phyloP scores from a whole-genome alignment of 768 basidiomycete species.

The Pleurotus eryngii region DNA sequence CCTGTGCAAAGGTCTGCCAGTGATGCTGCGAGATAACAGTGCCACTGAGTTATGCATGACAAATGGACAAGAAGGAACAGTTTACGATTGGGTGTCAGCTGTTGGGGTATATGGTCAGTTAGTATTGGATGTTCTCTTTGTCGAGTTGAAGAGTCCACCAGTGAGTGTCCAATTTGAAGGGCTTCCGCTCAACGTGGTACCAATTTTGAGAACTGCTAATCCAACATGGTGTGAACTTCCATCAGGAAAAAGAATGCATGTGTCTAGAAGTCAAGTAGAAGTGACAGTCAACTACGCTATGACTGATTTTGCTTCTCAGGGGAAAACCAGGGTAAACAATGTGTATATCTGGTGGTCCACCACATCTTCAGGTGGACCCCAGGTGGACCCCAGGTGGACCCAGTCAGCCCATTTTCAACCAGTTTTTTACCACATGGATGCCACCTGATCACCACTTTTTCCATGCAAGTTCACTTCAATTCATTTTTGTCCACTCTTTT shows the following conservation, averaged over 20 bases:
- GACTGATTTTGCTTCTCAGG: slow-evolving; percentile 33
- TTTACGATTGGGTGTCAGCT: slow-evolving; percentile 6
- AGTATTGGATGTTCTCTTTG: slow-evolving; percentile 15
- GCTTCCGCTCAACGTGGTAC: slow-evolving; percentile 17
- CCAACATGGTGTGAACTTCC: slow-evolving; percentile 11
- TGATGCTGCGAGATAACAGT: slow-evolving; percentile 27
- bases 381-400: too few relatives aligned
- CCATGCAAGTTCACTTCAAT: too few relatives aligned
- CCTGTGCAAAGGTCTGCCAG: slow-evolving; percentile 29
- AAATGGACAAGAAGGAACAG: slow-evolving; percentile 10
- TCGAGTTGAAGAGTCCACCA: slow-evolving; percentile 8
- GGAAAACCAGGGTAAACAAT: slow-evolving; percentile 23
- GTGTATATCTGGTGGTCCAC: too few relatives aligned
- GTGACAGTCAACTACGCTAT: slow-evolving; percentile 27
- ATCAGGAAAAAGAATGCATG: slow-evolving; percentile 11
- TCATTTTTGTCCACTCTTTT: too few relatives aligned
- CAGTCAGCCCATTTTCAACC: too few relatives aligned
- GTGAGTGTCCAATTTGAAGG: slow-evolving; percentile 10
- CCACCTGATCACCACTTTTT: too few relatives aligned
- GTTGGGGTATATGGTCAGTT: neutral
- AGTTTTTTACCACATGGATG: too few relatives aligned
- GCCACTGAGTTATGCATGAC: slow-evolving; percentile 27
- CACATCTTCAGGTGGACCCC: too few relatives aligned
- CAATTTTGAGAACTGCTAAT: slow-evolving; percentile 9
- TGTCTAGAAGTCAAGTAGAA: slow-evolving; percentile 22